phyloP scores from a whole-genome alignment of 805 yeast species.

The Wickerhamiella lipophila region DNA sequence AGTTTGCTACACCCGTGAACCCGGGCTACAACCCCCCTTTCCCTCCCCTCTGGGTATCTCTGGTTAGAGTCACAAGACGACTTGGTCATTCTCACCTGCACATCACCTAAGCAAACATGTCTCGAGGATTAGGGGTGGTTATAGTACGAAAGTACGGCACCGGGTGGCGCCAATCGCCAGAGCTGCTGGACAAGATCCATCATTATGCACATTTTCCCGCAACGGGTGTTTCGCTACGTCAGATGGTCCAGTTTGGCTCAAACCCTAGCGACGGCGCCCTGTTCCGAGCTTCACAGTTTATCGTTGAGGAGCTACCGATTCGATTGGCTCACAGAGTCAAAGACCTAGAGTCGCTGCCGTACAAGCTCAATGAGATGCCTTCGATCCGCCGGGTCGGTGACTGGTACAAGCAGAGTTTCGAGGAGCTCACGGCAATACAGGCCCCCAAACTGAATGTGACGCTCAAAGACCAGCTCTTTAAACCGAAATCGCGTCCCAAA shows the following conservation, averaged over 20 bases:
- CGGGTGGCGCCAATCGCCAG: conserved; percentile 22
- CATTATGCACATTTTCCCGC: conserved; percentile 64
- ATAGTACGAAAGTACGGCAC: conserved; percentile 5
- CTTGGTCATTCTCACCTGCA: neutral
- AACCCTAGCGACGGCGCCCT: conserved; percentile 65
- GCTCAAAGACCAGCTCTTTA: conserved; percentile 23
- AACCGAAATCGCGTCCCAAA: conserved; percentile 16
- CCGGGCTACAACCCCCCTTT: no score
- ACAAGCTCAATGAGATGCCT: conserved; percentile 59
- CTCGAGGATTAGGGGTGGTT: neutral
- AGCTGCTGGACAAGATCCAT: conserved; percentile 43
- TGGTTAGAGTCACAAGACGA: neutral
- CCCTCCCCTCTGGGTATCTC: no score
- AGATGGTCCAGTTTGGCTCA: conserved; percentile 86
- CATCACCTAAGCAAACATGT: neutral
- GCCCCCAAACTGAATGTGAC: conserved; percentile 41
- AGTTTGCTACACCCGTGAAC: no score
- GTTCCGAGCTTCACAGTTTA: conserved; percentile 72
- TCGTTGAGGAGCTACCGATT: conserved; percentile 76
- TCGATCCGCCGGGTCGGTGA: conserved; percentile 63
- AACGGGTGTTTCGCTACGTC: conserved; percentile 70
- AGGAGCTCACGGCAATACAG: conserved; percentile 52
- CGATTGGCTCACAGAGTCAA: conserved; percentile 75
- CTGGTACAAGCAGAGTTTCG: conserved; percentile 88
- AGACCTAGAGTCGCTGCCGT: conserved; percentile 69